Conservation (phyloP, 2,329 filamentous ascomycete species). For the Fusarium compactum region DNA sequence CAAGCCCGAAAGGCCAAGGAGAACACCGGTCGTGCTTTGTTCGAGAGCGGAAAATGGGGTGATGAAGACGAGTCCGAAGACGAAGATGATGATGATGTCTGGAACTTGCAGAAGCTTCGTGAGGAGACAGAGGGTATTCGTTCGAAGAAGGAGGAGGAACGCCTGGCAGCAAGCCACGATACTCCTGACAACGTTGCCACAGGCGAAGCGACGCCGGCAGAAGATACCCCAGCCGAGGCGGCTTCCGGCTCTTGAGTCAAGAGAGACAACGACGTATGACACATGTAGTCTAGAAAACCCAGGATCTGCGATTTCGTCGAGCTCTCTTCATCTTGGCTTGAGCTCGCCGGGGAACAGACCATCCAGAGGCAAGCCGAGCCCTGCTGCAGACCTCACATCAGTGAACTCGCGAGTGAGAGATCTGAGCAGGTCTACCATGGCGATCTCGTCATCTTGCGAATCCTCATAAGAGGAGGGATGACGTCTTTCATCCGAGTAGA, state of each 20-base stretch:
- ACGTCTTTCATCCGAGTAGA: conserved; percentile 46
- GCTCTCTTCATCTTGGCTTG: conserved; percentile 32
- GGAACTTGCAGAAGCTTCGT: conserved; percentile 86
- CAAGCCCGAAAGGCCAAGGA: conserved; percentile 93
- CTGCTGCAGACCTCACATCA: conserved; percentile 43
- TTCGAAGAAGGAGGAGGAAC: conserved; percentile 82
- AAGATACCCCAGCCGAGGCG: conserved; percentile 35
- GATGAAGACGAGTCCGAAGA: conserved; percentile 72
- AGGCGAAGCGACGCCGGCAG: conserved; percentile 30
- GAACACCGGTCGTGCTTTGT: conserved; percentile 92
- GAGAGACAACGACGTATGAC: conserved; percentile 24
- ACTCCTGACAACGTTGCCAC: conserved; percentile 24
- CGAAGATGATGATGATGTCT: conserved; percentile 69
- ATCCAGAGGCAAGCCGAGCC: conserved; percentile 50
- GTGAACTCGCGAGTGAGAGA: conserved; percentile 38
- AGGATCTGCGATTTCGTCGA: conserved; percentile 44
- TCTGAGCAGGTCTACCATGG: conserved; percentile 46
- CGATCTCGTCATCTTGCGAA: conserved; percentile 44
- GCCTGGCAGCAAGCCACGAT: conserved; percentile 56
- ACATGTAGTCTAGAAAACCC: conserved; percentile 41
- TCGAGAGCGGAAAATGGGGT: conserved; percentile 96
- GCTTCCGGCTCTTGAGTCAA: conserved; percentile 45
- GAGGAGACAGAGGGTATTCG: conserved; percentile 84
- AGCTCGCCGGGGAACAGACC: conserved; percentile 43
- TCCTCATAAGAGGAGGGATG: conserved; percentile 45